A percentile compares a stretch with the other conserved stretches of the same genome.
phyloP scores from a whole-genome alignment of 1,139 yeast species.

The Suzukiozyma palmioleophila region DNA sequence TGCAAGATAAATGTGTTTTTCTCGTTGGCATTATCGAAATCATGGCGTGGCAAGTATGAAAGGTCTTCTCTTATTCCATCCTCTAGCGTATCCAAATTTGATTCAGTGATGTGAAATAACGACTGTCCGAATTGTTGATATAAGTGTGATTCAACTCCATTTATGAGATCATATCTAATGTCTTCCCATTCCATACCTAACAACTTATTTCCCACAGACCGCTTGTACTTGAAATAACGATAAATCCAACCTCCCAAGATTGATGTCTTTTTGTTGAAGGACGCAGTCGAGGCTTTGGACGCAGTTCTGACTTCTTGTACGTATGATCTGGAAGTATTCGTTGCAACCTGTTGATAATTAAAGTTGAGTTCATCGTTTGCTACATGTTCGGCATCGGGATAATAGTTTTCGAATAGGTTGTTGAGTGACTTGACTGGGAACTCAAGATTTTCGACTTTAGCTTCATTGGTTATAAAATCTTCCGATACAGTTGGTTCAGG shows the following conservation, averaged over 20 bases:
- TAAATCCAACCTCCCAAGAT: slow-evolving; percentile 30
- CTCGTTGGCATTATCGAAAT: slow-evolving; percentile 33
- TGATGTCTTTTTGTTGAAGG: slow-evolving; percentile 24
- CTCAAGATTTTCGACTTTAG: neutral
- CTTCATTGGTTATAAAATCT: neutral
- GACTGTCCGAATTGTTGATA: slow-evolving; percentile 34
- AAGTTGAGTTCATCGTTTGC: slow-evolving; percentile 2
- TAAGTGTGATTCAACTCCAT: slow-evolving; percentile 34
- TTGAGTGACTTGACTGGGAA: slow-evolving; percentile 2
- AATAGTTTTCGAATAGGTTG: slow-evolving; percentile 1
- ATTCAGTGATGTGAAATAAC: slow-evolving; percentile 5
- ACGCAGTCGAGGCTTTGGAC: slow-evolving; percentile 27
- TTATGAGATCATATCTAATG: slow-evolving; percentile 34
- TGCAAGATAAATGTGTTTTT: slow-evolving; percentile 24
- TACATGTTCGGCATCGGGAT: neutral
- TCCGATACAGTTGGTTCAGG: neutral
- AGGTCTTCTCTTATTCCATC: slow-evolving; percentile 7
- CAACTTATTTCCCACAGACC: slow-evolving; percentile 33
- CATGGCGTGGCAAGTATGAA: slow-evolving; percentile 31
- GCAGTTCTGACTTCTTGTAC: slow-evolving; percentile 27
- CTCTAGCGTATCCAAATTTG: slow-evolving; percentile 9
- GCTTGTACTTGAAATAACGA: slow-evolving; percentile 38
- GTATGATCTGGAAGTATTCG: slow-evolving; percentile 24
- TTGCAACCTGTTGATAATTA: slow-evolving; percentile 1
- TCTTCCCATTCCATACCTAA: slow-evolving; percentile 47